Evolutionary conservation across 2,329 filamentous ascomycete species (phyloP), one percentile per base, ranked within the genome.

Genomic region (Fusarium nisikadoi): DNA sequence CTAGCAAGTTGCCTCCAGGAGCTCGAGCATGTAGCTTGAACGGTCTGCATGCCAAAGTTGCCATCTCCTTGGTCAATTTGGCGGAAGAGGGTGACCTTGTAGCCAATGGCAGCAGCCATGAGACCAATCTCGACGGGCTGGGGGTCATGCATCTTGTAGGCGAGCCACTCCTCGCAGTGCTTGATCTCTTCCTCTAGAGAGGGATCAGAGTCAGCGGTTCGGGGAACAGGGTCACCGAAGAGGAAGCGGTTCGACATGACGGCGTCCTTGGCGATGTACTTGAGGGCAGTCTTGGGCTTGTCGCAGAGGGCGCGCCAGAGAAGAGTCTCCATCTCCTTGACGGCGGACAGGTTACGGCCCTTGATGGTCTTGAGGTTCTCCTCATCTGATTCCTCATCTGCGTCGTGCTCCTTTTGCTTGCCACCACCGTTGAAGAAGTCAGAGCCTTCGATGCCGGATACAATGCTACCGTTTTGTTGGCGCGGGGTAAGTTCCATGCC

Each of bases 301-400:
- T 77, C 76, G 70, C 75, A 77, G 25, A 77, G 76, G 35, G 76
- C 76, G 47, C 76, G 76, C 76, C 76, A 77, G 58, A 77, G 71
- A 23, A 77, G 73, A 31, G 76, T 77, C 63, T 77, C 76, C 76
- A 77, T 77, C 66, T 77, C 76, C 55, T 77, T 77, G 13, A 71
- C 75, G 27, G 76, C 75, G 20, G 70, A 61, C 52, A 70, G 71
- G 59, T 77, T 77, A 8, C 76, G 76, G 38, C 74, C 76, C 64
- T 76, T 77, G 68, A 77, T 77, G 9, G 76, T 77, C 42, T 77
- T 77, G 52, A 74, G 68, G 45, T 77, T 76, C 50, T 77, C 73
- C 6, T 75, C 75, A 8, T 77, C 75, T 53, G 55, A 72, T 31
- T 77, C 74, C 4, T 76, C 70, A 42, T 76, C 75, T 13, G 73